A percentile compares a stretch with the other conserved stretches of the same genome.
Evolutionary conservation across 495 filamentous ascomycete genomes (phyloP).

Genomic region (Tuber indicum): DNA sequence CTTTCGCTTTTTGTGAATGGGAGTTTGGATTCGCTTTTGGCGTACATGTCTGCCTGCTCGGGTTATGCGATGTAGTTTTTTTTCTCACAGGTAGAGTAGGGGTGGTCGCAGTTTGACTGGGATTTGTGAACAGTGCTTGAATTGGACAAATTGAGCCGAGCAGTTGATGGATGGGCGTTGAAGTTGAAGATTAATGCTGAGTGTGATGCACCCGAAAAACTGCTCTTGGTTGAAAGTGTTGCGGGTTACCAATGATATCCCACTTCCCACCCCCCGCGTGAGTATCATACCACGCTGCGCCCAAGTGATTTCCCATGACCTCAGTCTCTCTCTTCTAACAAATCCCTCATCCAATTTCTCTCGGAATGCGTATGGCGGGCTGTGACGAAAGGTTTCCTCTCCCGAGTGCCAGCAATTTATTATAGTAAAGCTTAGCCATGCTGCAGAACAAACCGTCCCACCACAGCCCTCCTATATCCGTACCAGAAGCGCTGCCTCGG

Average conservation of each 20-base stretch:
- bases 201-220: background rate
- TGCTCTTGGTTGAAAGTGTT: background rate
- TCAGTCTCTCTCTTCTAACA: background rate
- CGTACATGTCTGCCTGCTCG: background rate
- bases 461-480: background rate
- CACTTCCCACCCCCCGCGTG: background rate
- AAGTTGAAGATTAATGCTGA: background rate
- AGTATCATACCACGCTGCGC: background rate
- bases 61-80: background rate
- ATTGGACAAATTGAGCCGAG: background rate
- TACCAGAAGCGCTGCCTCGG: background rate
- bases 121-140: background rate
- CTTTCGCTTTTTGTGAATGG: background rate
- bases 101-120: background rate
- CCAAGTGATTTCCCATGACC: background rate
- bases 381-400: background rate
- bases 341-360: too few species aligned
- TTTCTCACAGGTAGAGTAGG: background rate
- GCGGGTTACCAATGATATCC: background rate
- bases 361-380: background rate
- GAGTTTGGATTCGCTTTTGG: conserved; percentile 3
- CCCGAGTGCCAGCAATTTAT: background rate
- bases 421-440: background rate
- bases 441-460: background rate
- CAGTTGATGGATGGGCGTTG: background rate